Evolutionary conservation across 2,329 filamentous ascomycete genomes (phyloP).

Genomic region (Diaporthe humulicola): DNA sequence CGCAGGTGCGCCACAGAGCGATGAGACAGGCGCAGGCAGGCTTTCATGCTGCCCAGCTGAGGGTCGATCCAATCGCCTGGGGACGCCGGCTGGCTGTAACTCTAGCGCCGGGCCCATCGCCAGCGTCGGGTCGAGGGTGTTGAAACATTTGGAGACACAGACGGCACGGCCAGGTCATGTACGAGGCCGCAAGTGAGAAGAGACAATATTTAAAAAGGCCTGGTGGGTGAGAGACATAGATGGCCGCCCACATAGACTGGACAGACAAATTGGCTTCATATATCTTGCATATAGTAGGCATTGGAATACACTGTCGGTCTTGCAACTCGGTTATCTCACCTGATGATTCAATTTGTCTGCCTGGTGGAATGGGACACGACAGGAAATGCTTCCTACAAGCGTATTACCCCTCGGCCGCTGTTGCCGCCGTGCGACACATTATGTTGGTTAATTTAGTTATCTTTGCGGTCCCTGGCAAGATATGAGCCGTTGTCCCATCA

Average conservation of each 20-base stretch:
- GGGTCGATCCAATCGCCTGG: slow-evolving; percentile 11
- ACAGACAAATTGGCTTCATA: background rate
- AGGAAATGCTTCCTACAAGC: background rate
- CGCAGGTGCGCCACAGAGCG: slow-evolving; percentile 21
- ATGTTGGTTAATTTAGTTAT: slow-evolving; percentile 6
- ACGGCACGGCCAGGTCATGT: background rate
- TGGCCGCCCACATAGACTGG: background rate
- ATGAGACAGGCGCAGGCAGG: slow-evolving; percentile 37
- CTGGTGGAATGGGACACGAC: background rate
- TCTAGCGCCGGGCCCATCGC: slow-evolving; percentile 21
- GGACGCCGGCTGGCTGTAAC: slow-evolving; percentile 15
- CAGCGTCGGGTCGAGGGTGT: slow-evolving; percentile 19
- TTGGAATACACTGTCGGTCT: background rate
- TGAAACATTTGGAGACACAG: slow-evolving; percentile 22
- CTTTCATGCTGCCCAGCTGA: slow-evolving; percentile 32
- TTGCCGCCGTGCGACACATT: slow-evolving; percentile 2
- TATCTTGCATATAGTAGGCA: background rate
- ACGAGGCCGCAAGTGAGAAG: background rate
- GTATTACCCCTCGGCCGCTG: background rate
- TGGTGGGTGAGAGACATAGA: background rate
- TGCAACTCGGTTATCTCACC: slow-evolving; percentile 7
- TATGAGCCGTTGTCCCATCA: background rate
- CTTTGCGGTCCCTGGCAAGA: background rate
- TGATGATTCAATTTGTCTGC: background rate
- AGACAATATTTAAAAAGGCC: background rate